phyloP scores from a whole-genome alignment of 139 green algal species.

The Prasinococcaceae sp. region DNA sequence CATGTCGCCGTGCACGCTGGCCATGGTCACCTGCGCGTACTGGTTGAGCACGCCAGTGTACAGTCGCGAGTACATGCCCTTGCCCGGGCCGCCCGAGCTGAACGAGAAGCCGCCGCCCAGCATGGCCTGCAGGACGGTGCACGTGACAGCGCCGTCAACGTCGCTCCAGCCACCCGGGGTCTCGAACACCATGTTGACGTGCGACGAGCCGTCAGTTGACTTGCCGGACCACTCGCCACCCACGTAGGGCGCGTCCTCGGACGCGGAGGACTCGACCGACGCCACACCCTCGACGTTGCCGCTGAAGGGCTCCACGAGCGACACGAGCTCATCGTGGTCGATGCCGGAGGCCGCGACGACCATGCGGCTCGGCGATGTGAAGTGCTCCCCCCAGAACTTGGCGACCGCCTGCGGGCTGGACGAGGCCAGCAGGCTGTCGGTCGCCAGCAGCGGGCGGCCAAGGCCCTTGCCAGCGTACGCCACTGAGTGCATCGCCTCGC shows the following conservation, averaged over 20 bases:
- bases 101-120: conserved; percentile 87
- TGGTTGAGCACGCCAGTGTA: conserved; percentile 87
- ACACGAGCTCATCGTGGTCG: conserved; percentile 57
- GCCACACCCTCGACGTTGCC: conserved; percentile 2
- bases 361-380: conserved; percentile 39
- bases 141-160: conserved; percentile 55
- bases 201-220: conserved; percentile 17
- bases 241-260: conserved; percentile 42
- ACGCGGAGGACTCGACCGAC: conserved; percentile 2
- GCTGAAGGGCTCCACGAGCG: conserved; percentile 26
- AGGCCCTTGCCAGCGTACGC: conserved; percentile 66
- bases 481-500: conserved; percentile 51
- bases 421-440: conserved; percentile 23
- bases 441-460: conserved; percentile 54
- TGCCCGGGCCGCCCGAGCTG: conserved; percentile 68
- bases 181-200: conserved; percentile 59
- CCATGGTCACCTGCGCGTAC: conserved; percentile 63
- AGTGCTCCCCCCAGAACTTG: conserved; percentile 36
- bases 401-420: conserved; percentile 38
- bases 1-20: conserved; percentile 63
- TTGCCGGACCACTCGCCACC: conserved; percentile 34
- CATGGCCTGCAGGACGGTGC: conserved; percentile 76
- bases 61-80: conserved; percentile 93
- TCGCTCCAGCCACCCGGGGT: conserved; percentile 75
- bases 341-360: conserved; percentile 69